A percentile compares a stretch with the other conserved stretches of the same genome.
Conservation (phyloP, 495 filamentous ascomycete species). For the Lentithecium fluviatile region DNA sequence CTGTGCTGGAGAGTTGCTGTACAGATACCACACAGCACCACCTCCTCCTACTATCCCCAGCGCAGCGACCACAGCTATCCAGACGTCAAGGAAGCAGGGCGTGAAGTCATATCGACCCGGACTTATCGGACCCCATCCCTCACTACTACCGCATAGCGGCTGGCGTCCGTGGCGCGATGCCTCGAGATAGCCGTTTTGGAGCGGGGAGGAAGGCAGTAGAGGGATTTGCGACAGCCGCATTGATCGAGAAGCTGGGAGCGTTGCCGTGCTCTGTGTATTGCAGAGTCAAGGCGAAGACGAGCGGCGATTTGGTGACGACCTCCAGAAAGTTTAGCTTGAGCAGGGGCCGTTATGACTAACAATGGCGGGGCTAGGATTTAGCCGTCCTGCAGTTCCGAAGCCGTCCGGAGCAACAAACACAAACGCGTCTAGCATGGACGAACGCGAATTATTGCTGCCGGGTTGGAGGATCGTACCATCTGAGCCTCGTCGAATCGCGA, state of each 20-base stretch:
- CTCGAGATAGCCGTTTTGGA: constrained; percentile 38
- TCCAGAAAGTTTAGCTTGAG: not conserved
- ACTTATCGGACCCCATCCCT: constrained; percentile 95
- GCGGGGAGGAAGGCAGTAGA: constrained; percentile 23
- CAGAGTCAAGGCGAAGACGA: constrained; percentile 14
- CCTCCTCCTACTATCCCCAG: constrained; percentile 75
- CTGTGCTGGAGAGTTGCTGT: constrained; percentile 62
- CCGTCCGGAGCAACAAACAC: not conserved
- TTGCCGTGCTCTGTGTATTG: constrained; percentile 13
- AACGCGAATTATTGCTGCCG: too few species aligned
- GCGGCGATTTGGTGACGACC: not conserved
- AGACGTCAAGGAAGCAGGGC: constrained; percentile 91
- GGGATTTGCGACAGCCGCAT: constrained; percentile 32
- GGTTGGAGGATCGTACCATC: too few species aligned
- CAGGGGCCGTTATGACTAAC: not conserved
- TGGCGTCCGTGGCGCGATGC: constrained; percentile 45
- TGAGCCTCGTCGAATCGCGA: not conserved
- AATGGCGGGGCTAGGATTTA: not conserved
- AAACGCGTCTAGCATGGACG: not conserved
- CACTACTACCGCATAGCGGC: constrained; percentile 77
- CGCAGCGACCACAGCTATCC: constrained; percentile 70
- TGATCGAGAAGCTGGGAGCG: constrained; percentile 4
- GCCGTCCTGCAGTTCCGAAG: not conserved
- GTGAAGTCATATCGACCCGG: constrained; percentile 85
- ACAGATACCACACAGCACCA: constrained; percentile 70